Conservation (phyloP, 805 yeast genomes). For the Middelhovenomyces tepae region DNA sequence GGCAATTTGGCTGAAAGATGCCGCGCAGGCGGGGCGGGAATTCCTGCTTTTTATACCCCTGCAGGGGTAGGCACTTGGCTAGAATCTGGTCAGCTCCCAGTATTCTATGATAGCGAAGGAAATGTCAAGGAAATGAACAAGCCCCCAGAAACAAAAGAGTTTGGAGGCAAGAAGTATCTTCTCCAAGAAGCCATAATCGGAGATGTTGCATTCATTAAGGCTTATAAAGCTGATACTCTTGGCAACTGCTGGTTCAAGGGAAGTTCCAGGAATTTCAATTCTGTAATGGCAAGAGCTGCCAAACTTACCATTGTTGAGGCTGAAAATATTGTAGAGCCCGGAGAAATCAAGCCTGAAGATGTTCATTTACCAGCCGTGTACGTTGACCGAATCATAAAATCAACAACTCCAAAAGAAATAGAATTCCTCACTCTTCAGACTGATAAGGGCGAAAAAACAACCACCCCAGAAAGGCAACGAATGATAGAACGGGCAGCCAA, state of each 20-base stretch:
- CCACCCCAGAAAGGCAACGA: slow-evolving; percentile 24
- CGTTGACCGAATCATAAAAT: slow-evolving; percentile 31
- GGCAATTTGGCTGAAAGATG: slow-evolving; percentile 37
- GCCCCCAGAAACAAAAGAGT: slow-evolving; percentile 33
- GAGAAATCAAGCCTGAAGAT: slow-evolving; percentile 35
- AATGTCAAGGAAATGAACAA: slow-evolving; percentile 27
- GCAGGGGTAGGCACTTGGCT: slow-evolving; percentile 42
- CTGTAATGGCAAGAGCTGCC: slow-evolving; percentile 35
- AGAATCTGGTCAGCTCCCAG: slow-evolving; percentile 35
- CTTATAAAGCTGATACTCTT: slow-evolving; percentile 34
- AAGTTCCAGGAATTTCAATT: slow-evolving; percentile 36
- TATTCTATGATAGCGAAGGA: slow-evolving; percentile 29
- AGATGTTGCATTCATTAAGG: slow-evolving; percentile 36
- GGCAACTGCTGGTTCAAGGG: slow-evolving; percentile 40
- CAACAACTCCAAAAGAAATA: slow-evolving; percentile 34
- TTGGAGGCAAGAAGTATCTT: slow-evolving; percentile 32
- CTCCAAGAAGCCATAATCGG: slow-evolving; percentile 34
- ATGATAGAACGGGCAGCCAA: slow-evolving; percentile 34
- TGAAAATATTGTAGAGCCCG: slow-evolving; percentile 38
- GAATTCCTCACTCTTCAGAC: slow-evolving; percentile 24
- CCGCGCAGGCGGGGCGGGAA: slow-evolving; percentile 39
- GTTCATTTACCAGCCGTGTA: slow-evolving; percentile 37
- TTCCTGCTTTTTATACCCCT: slow-evolving; percentile 37
- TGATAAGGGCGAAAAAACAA: slow-evolving; percentile 11
- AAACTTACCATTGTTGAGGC: slow-evolving; percentile 38